Percentiles rank a stretch among this genome's conserved stretches.
These are phyloP conservation scores for Boletus rubroflammeus DNA, from an alignment of 768 basidiomycete genomes.

Conservation along the genomic window DNA sequence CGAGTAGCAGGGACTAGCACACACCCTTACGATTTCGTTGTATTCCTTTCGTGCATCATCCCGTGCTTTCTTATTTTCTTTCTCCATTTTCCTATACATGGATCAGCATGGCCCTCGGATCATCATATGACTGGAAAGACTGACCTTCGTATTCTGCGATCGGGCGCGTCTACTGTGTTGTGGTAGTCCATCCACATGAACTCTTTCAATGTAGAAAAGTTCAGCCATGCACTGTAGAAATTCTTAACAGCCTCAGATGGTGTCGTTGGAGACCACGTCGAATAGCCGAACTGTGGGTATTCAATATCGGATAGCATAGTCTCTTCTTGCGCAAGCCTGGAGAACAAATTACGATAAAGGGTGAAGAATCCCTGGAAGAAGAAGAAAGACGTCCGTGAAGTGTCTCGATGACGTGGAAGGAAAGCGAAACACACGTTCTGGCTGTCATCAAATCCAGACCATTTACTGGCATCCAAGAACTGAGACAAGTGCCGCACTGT, in stretches of 20 bases:
- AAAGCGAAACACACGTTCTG: slow-evolving; percentile 45
- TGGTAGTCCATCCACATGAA: slow-evolving; percentile 88
- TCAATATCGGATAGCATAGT: slow-evolving; percentile 36
- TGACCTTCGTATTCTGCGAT: slow-evolving; percentile 77
- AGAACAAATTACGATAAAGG: slow-evolving; percentile 84
- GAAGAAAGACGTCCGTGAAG: background rate
- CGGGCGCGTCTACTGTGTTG: slow-evolving; percentile 81
- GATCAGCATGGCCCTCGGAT: background rate
- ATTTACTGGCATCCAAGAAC: slow-evolving; percentile 76
- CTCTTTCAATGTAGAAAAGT: slow-evolving; percentile 83
- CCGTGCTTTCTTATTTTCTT: slow-evolving; percentile 89
- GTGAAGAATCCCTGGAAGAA: slow-evolving; percentile 76
- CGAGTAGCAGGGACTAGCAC: slow-evolving; percentile 22
- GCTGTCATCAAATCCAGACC: slow-evolving; percentile 61
- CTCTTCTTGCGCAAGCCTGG: slow-evolving; percentile 81
- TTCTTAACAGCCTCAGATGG: slow-evolving; percentile 51
- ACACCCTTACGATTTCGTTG: slow-evolving; percentile 84
- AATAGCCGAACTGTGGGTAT: slow-evolving; percentile 83
- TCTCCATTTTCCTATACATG: slow-evolving; percentile 75
- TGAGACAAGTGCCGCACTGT: slow-evolving; percentile 75
- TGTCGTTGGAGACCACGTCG: slow-evolving; percentile 55
- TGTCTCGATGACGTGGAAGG: background rate
- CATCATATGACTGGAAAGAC: slow-evolving; percentile 7
- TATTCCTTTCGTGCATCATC: slow-evolving; percentile 88
- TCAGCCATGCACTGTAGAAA: slow-evolving; percentile 86